Base-by-base conservation (phyloP, 352 stramenopile species). In the Peronospora destructor region DNA sequence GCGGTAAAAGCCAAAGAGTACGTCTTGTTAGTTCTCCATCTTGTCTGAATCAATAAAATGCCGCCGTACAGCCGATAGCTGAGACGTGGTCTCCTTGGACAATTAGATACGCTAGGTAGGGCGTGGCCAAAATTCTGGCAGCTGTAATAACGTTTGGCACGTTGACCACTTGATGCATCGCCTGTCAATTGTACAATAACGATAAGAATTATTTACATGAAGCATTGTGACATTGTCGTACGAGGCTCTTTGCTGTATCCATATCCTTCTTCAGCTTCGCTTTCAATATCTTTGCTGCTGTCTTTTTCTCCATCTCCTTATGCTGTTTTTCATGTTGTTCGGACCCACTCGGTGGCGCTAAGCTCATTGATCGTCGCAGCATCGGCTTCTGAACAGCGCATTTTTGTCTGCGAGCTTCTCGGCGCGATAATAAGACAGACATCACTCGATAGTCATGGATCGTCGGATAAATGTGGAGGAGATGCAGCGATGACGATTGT, bases 131-230 rank as follows among this genome's bases (percentile, higher is more conserved):
- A 57, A 92, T 90, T 28, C 81, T 65, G 6, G 78, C 71, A 23
- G 84, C 66, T n/a, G 81, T 92, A 50, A 92, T 90, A 13, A 79
- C 56, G 39, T 92, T 92, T 7, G 81, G 78, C 25, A 87, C 65
- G 38, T 88, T 92, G 42, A 87, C 45, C 4, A 91, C 65, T 63
- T 88, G 74, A 26, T 85, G 75, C 49, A 79, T 61, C n/a, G 74
- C 67, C 71, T 83, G 33, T 30, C 16, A 17, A 45, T 2, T n/a
- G 14, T 9, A 65, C 9, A 21, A 19, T 5, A n/a, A 50, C 14
- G 41, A 19, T 34, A 40, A 26, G 33, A n/a, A 38, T 42, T 39
- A 46, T 37, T 47, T 9, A 25, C 9, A 34, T 13, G 7, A 10
- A 35, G 17, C 26, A 28, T 21, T 21, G n/a, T 38, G 33, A 11